These are phyloP conservation scores for Penicillium sp. DNA, from an alignment of 2,329 filamentous ascomycete species.

Conservation along the genomic window DNA sequence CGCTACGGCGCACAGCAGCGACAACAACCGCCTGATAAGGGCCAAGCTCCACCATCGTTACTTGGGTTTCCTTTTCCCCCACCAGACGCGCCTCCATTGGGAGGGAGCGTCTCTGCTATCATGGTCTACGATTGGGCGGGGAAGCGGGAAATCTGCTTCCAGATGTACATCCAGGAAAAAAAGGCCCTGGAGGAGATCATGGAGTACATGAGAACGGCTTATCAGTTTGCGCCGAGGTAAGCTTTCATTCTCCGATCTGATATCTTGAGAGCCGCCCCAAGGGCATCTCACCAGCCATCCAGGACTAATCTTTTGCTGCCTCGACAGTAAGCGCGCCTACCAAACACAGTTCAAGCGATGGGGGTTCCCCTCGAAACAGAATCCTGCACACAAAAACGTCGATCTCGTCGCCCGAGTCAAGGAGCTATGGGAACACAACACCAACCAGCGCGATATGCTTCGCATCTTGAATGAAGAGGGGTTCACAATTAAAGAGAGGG, in stretches of 20 bases:
- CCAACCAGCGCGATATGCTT: slow-evolving; percentile 73
- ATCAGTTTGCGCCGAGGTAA: slow-evolving; percentile 73
- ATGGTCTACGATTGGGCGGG: slow-evolving; percentile 69
- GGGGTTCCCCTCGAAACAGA: slow-evolving; percentile 76
- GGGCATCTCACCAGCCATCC: not conserved
- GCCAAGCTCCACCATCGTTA: slow-evolving; percentile 19
- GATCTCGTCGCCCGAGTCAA: slow-evolving; percentile 69
- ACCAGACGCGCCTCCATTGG: slow-evolving; percentile 34
- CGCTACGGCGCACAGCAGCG: slow-evolving; percentile 43
- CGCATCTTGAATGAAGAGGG: slow-evolving; percentile 71
- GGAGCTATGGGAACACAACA: slow-evolving; percentile 77
- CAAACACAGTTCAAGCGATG: slow-evolving; percentile 77
- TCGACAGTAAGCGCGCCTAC: slow-evolving; percentile 68
- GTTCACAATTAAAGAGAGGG: slow-evolving; percentile 70
- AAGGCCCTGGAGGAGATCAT: slow-evolving; percentile 75
- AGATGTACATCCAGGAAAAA: slow-evolving; percentile 76
- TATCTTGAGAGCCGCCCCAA: slow-evolving; percentile 2
- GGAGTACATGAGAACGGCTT: slow-evolving; percentile 65
- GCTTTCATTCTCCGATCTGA: slow-evolving; percentile 26
- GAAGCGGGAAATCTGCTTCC: slow-evolving; percentile 66
- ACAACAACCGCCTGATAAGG: slow-evolving; percentile 39
- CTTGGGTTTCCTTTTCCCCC: slow-evolving; percentile 16
- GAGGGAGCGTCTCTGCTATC: slow-evolving; percentile 30
- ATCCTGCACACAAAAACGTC: slow-evolving; percentile 70
- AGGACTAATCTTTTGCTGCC: not conserved